Percentiles rank a stretch among this genome's conserved stretches.
These are phyloP conservation scores for Mesembryanthemum crystallinum DNA, from an alignment of 148 eudicot species.

Conservation along the genomic window DNA sequence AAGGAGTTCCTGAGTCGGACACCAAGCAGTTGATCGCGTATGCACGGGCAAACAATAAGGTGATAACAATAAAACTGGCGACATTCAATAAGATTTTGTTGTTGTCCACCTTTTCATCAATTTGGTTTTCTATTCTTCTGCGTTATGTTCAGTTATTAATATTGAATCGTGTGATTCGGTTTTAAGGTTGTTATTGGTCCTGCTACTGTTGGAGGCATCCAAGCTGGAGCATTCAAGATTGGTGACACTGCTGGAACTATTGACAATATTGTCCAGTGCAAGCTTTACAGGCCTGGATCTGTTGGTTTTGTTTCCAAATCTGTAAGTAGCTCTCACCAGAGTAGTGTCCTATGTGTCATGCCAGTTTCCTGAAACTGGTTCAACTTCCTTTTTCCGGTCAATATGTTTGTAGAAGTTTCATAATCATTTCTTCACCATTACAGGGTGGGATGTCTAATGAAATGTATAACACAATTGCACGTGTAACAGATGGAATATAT, in stretches of 20 bases:
- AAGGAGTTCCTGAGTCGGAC: slow-evolving; percentile 96
- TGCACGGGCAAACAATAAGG: slow-evolving; percentile 94
- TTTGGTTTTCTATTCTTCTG: not conserved
- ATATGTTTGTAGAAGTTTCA: not conserved
- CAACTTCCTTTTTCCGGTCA: not conserved
- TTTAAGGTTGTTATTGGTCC: slow-evolving; percentile 89
- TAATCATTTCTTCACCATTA: slow-evolving; percentile 17
- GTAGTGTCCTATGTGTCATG: not conserved
- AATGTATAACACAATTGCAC: slow-evolving; percentile 85
- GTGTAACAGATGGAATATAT: slow-evolving; percentile 94
- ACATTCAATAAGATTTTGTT: not conserved
- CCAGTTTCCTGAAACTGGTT: not conserved
- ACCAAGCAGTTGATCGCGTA: slow-evolving; percentile 87
- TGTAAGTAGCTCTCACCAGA: slow-evolving; percentile 50
- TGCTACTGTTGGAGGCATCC: slow-evolving; percentile 97
- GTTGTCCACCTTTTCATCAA: not conserved
- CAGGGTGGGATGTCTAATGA: slow-evolving; percentile 99
- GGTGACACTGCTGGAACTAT: slow-evolving; percentile 98
- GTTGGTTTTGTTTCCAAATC: slow-evolving; percentile 99
- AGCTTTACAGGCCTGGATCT: slow-evolving; percentile 96
- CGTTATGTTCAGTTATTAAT: not conserved
- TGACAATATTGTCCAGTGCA: slow-evolving; percentile 88
- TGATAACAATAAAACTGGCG: slow-evolving; percentile 15
- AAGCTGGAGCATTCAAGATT: slow-evolving; percentile 98
- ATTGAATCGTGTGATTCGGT: slow-evolving; percentile 11